Evolutionary conservation across 106 monocot species (phyloP), one percentile per base, ranked within the genome.

Genomic region (Dendrobium catenatum): DNA sequence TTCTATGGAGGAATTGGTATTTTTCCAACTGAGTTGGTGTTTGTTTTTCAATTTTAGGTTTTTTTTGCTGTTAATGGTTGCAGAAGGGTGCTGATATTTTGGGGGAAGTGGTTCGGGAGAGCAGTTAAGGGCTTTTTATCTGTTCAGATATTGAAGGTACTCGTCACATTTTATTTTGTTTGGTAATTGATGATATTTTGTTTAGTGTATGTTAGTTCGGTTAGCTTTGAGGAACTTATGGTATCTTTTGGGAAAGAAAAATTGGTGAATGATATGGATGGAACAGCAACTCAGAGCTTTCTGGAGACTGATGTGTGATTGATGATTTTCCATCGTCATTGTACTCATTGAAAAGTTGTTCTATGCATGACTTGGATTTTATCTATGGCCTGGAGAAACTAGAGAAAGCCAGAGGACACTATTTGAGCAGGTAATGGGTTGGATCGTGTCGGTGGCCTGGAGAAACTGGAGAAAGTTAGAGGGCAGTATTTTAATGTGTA

Each of bases 21-120:
- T 70, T 68, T 29, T 29, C 9, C 68, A 68, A 29, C 8, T 13
- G 68, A 68, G 29, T 10, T 5, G 29, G 68, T 33, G 31, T 68
- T 68, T 70, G 70, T 37, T 61, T 33, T 33, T 33, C 11, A 33
- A 70, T 8, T 13, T 70, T 51, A 51, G 51, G 10, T 51, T 66
- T 22, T 70, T 70, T 70, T 26, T 68, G 67, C 13, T 70, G 37
- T 70, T 70, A 16, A 33, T 70, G 70, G 31, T 4, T 70, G 70
- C 70, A 70, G 70, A 70, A 70, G 16, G 70, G 70, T 4, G 31
- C 70, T 70, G 70, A 70, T 29, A 70, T 11, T 70, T 70, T 37
- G 37, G 33, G 9, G 70, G 29, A 70, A 15, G 37, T 37, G 15
- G 70, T 70, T 70, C 37, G 13, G 15, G 70, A 11, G 33, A 13